Evolutionary conservation across 2,329 filamentous ascomycete genomes (phyloP).

Genomic region (Phialophora verrucosa): DNA sequence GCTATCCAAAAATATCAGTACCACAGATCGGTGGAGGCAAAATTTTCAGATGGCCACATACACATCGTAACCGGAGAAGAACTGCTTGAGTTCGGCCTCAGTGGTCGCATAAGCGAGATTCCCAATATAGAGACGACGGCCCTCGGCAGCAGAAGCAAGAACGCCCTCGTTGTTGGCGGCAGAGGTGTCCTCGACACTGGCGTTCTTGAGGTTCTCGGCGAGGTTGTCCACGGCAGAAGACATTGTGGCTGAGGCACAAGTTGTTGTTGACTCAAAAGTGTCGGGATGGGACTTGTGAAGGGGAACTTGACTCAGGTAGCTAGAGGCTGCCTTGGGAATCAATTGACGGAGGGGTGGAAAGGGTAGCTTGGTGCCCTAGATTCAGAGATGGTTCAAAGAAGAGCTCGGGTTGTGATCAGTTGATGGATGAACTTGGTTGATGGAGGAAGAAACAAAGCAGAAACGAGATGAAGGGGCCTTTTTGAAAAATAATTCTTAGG

Average conservation of each 20-base stretch:
- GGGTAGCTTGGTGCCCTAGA: constrained; percentile 93
- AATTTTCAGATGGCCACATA: constrained; percentile 62
- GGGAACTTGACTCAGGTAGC: constrained; percentile 69
- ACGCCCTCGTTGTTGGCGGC: constrained; percentile 86
- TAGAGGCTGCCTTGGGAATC: constrained; percentile 51
- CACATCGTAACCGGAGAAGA: constrained; percentile 99
- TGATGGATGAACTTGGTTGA: constrained; percentile 38
- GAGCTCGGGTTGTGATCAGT: constrained; percentile 40
- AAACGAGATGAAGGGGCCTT: constrained; percentile 29
- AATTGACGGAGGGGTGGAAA: constrained; percentile 67
- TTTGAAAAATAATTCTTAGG: constrained; percentile 25
- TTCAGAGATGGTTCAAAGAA: constrained; percentile 46
- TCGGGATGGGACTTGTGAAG: constrained; percentile 42
- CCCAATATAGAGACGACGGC: constrained; percentile 98
- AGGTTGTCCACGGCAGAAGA: constrained; percentile 78
- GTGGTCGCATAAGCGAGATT: constrained; percentile 99
- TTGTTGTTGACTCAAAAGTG: constrained; percentile 41
- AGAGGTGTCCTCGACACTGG: constrained; percentile 64
- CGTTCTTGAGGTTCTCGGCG: constrained; percentile 69
- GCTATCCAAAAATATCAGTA: constrained; percentile 57
- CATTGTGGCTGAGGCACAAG: constrained; percentile 67
- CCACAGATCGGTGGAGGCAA: constrained; percentile 40
- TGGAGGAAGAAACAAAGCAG: constrained; percentile 30
- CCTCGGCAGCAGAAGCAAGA: constrained; percentile 96
- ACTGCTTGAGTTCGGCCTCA: constrained; percentile 99